Evolutionary conservation across 2,329 filamentous ascomycete species (phyloP), one percentile per base, ranked within the genome.

Genomic region (Penicillium hesseltinei): DNA sequence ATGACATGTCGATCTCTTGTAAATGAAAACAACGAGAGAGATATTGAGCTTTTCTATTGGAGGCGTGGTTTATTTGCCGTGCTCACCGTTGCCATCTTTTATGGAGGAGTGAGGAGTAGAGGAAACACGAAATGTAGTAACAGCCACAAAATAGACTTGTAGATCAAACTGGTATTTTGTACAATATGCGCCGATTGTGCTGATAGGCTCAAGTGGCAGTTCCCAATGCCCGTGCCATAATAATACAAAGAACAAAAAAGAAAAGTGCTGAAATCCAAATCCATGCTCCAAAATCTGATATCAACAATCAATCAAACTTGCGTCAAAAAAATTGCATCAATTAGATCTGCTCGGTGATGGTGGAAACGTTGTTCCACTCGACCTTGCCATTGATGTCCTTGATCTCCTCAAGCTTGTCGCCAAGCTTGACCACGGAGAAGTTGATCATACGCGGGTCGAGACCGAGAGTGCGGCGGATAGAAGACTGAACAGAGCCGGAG

Each of bases 391-490:
- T 71, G 35, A 86, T 76, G 69, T 84, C 77, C 71, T 81, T 83
- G 61, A 88, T 82, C 65, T 86, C 82, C 64, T 84, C 81, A 62
- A 88, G 75, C 71, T 82, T 87, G 58, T 80, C 77, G 9, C 92
- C 93, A 64, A 97, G 81, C 81, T 92, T 95, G 57, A 97, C 92
- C 59, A 93, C 87, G 27, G 87, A 88, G 68, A 92, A 88, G 58
- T 92, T 86, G 62, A 99, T 89, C 85, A 97, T 90, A 56, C 94
- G 83, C 40, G 94, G 93, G 78, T 99, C 94, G 65, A 96, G 81
- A 50, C 85, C 84, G 64, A 99, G 82, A 19, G 90, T 93, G 59
- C 82, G 83, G 60, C 88, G 84, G 40, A 99, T 84, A 43, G 86
- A 81, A 64, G 89, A 80, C 77, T 97, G 93, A 8, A 90, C 88